Evolutionary conservation across 257 asterid species (phyloP).

Genomic region (Penstemon barbatus): DNA sequence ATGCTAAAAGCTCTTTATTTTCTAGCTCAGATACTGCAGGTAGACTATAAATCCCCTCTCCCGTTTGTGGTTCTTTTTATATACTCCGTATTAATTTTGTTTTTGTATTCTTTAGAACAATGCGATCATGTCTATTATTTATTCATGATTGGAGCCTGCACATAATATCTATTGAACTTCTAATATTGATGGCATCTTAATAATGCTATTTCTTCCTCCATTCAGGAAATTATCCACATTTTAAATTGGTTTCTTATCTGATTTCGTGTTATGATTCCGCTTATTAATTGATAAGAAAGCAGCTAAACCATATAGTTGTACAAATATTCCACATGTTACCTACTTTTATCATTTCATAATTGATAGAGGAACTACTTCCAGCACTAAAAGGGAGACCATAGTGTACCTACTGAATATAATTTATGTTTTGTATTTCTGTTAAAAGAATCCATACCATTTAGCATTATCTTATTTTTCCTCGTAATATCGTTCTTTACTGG

Average conservation of each 20-base stretch:
- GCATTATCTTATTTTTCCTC: background rate
- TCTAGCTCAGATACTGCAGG: slow-evolving; percentile 54
- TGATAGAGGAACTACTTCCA: slow-evolving; percentile 14
- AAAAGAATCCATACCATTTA: slow-evolving; percentile 1
- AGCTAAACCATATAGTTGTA: background rate
- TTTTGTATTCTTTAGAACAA: background rate
- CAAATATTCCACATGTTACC: background rate
- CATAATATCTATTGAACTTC: background rate
- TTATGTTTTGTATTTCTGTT: background rate
- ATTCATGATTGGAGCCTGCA: background rate
- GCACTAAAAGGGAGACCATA: slow-evolving; percentile 10
- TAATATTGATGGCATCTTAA: background rate
- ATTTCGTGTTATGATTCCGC: background rate
- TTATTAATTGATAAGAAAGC: background rate
- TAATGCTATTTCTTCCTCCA: background rate
- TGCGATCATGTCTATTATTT: background rate
- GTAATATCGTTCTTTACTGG: slow-evolving; percentile 10
- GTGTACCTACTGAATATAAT: background rate
- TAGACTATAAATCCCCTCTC: slow-evolving; percentile 8
- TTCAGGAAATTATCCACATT: slow-evolving; percentile 13
- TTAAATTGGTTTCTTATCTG: background rate
- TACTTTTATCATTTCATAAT: slow-evolving; percentile 12
- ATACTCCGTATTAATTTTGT: background rate
- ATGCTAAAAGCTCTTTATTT: slow-evolving; percentile 43
- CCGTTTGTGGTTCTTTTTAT: background rate